phyloP scores from a whole-genome alignment of 805 yeast genomes.

The Candida wancherniae region DNA sequence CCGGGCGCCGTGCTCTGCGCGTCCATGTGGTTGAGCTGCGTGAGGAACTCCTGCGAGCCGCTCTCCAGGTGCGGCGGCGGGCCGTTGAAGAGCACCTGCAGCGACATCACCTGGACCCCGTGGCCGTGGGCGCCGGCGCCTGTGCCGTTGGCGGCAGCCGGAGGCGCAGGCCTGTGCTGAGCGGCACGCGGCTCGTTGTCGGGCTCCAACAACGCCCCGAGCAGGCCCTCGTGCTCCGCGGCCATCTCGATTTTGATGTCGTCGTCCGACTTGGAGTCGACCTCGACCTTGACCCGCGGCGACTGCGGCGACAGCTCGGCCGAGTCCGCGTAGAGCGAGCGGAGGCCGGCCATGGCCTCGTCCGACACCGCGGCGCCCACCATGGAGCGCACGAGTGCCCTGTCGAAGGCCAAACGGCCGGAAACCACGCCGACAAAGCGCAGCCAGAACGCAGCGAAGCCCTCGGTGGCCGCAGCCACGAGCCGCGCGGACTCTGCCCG shows the following conservation, averaged over 20 bases:
- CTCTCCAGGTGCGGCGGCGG: neutral
- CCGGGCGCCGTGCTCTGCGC: no score
- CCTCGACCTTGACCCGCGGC: neutral
- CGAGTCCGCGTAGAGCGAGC: no score
- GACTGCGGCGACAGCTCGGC: no score
- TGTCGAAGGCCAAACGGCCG: neutral
- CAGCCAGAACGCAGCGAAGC: conserved; percentile 5
- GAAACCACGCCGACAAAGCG: conserved; percentile 1
- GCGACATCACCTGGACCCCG: no score
- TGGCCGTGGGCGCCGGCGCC: no score
- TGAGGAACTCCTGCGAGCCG: neutral
- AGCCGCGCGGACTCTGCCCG: conserved; percentile 1
- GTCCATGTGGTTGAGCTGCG: neutral
- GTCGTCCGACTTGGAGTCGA: neutral
- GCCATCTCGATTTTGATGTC: no score
- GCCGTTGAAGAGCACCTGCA: no score
- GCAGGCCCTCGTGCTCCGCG: conserved; percentile 1
- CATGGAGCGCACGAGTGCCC: conserved; percentile 3
- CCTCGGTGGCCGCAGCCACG: neutral
- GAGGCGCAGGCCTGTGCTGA: no score
- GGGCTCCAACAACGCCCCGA: no score
- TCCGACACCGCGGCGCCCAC: neutral
- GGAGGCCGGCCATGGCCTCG: no score
- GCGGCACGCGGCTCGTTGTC: no score
- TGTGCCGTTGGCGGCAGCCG: no score